These are phyloP conservation scores for Penicillium sp. DNA, from an alignment of 2,329 filamentous ascomycete species.

Conservation along the genomic window DNA sequence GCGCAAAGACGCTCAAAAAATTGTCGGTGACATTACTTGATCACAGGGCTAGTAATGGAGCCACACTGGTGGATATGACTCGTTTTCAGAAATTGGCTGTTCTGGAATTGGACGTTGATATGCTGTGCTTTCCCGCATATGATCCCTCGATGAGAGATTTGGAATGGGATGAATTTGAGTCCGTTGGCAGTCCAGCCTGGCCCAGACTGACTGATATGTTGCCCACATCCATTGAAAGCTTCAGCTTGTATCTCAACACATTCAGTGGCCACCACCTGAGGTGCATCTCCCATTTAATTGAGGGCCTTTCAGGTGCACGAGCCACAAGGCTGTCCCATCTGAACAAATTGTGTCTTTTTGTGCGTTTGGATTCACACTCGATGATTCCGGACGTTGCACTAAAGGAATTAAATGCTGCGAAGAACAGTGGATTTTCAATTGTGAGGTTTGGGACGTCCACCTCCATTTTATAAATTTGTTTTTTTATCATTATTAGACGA, in stretches of 20 bases:
- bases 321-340: background rate
- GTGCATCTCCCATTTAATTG: background rate
- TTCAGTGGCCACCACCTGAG: background rate
- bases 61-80: background rate
- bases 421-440: background rate
- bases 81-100: background rate
- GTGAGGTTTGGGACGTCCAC: background rate
- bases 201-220: background rate
- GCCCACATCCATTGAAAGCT: background rate
- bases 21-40: background rate
- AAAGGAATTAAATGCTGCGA: background rate
- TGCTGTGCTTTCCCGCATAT: background rate
- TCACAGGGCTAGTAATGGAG: background rate
- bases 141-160: background rate
- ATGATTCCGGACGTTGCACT: background rate
- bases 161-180: background rate
- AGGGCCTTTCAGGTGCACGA: background rate
- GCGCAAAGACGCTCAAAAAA: background rate
- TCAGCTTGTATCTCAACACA: background rate
- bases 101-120: background rate
- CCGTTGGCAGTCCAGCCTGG: background rate
- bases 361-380: background rate
- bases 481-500: too few relatives aligned
- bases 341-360: background rate
- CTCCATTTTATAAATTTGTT: too few relatives aligned